Percentiles rank a stretch among this genome's conserved stretches.
phyloP scores from a whole-genome alignment of 768 basidiomycete genomes.

The Amanita exitialis region DNA sequence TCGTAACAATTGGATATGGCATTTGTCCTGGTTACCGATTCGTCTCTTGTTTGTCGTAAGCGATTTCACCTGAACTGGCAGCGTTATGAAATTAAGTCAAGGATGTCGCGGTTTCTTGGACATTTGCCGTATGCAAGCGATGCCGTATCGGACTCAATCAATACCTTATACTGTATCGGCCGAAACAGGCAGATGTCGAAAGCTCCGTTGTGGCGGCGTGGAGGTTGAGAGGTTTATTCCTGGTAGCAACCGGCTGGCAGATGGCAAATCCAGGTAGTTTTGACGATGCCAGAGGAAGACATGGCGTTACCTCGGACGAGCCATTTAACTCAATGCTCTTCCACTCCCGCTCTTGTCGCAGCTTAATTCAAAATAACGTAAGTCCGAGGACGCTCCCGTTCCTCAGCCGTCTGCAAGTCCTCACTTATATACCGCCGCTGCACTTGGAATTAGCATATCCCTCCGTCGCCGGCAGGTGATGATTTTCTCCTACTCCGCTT shows the following conservation, averaged over 20 bases:
- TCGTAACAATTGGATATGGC: not conserved
- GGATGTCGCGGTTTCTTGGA: not conserved
- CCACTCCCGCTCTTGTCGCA: slow-evolving; percentile 3
- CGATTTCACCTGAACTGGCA: not conserved
- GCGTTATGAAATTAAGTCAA: not conserved
- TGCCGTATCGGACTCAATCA: slow-evolving; percentile 6
- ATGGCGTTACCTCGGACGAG: slow-evolving; percentile 6
- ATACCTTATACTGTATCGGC: slow-evolving; percentile 3
- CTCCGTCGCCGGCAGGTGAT: slow-evolving; percentile 19
- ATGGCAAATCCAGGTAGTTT: slow-evolving; percentile 4
- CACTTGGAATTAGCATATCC: slow-evolving; percentile 8
- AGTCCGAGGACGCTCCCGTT: slow-evolving; percentile 6
- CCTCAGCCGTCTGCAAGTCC: not conserved
- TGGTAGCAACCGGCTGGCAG: slow-evolving; percentile 3
- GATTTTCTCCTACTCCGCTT: slow-evolving; percentile 25
- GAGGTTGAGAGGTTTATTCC: not conserved
- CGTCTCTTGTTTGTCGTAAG: slow-evolving; percentile 1
- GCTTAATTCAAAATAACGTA: slow-evolving; percentile 8
- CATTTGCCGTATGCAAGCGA: slow-evolving; percentile 1
- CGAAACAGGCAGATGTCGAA: not conserved
- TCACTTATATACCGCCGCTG: slow-evolving; percentile 3
- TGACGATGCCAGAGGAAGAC: slow-evolving; percentile 5
- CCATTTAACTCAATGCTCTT: slow-evolving; percentile 2
- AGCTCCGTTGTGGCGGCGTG: slow-evolving; percentile 1
- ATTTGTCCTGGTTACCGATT: slow-evolving; percentile 1